These are phyloP conservation scores for Colletotrichum liaoningense DNA, from an alignment of 2,329 filamentous ascomycete species.

Conservation along the genomic window DNA sequence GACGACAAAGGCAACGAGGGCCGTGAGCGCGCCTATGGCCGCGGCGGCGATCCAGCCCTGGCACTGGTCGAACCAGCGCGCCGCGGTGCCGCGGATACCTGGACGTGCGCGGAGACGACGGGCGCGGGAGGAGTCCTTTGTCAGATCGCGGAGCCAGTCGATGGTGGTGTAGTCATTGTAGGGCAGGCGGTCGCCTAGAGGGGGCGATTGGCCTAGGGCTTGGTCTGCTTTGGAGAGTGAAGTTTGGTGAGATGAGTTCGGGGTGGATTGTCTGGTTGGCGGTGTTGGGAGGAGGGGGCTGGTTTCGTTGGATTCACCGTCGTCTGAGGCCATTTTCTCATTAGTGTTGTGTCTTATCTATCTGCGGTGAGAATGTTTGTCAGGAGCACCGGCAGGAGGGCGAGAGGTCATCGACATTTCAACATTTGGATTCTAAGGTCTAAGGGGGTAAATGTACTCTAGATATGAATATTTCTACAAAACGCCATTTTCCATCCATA, in stretches of 20 bases:
- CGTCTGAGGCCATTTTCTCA: constrained; percentile 5
- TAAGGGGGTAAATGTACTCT: background rate
- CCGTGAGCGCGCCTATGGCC: constrained; percentile 65
- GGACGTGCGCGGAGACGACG: background rate
- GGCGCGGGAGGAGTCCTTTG: constrained; percentile 63
- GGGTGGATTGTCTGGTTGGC: background rate
- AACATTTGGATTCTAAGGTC: background rate
- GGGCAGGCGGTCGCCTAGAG: constrained; percentile 63
- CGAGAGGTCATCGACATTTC: background rate
- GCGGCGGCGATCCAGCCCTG: constrained; percentile 68
- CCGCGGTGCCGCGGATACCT: constrained; percentile 50
- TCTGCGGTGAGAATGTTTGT: background rate
- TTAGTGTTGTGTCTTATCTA: background rate
- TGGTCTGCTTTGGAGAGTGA: constrained; percentile 15
- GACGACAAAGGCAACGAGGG: constrained; percentile 65
- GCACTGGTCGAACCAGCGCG: constrained; percentile 55
- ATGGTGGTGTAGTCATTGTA: constrained; percentile 73
- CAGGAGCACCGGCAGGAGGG: background rate
- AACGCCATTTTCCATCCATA: background rate
- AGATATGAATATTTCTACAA: background rate
- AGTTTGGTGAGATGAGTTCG: background rate
- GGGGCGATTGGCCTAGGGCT: constrained; percentile 5
- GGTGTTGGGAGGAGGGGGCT: constrained; percentile 1
- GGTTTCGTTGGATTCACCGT: constrained; percentile 3
- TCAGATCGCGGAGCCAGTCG: constrained; percentile 71